Evolutionary conservation across 495 filamentous ascomycete species (phyloP), one percentile per base, ranked within the genome.

Genomic region (Penicillium macrosclerotiorum): DNA sequence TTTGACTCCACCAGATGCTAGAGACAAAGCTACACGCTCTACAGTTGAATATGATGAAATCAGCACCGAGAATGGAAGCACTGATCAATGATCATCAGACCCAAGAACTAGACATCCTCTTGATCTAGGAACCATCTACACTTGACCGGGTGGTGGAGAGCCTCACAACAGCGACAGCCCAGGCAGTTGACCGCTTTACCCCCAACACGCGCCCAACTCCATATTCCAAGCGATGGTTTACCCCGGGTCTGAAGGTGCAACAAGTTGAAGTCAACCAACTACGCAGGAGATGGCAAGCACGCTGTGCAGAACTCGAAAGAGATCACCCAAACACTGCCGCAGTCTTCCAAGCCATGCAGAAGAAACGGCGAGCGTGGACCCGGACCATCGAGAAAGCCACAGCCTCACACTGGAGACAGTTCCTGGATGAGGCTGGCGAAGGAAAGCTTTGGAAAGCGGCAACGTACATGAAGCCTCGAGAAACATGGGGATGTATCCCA

Each of bases 11-110:
- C 17, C 8, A 24, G 50, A 59, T 65, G 41, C 47, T 54, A 46
- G 42, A 45, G 30, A 45, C 7, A 37, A 66, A 59, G 38, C 52
- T 66, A 9, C 47, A 43, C 16, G 9, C 64, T 20, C 45, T 66
- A 50, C 39, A 65, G 50, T 33, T 63, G 48, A 63, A 65, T 29
- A 63, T 57, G 1, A 51, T 47, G 53, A 59, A 63, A 52, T 61
- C 50, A 0, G 47, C 48, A 34, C 25, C 51, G 38, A 38, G 53
- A 18, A 63, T 66, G 35, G 55, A 66, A 34, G 60, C 57, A 30
- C 54, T 66, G 7, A 60, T 66, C 31, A 66, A 66, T 29, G 47
- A 66, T 23, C 51, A 30, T 13, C 24, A 60, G 7, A 66, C 26
- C 17, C 47, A 63, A 33, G 47, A 51, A 25, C 47, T 66, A 3